These are phyloP conservation scores for Skeletonema marinoi DNA, from an alignment of 108 stramenopile genomes.

Conservation along the genomic window DNA sequence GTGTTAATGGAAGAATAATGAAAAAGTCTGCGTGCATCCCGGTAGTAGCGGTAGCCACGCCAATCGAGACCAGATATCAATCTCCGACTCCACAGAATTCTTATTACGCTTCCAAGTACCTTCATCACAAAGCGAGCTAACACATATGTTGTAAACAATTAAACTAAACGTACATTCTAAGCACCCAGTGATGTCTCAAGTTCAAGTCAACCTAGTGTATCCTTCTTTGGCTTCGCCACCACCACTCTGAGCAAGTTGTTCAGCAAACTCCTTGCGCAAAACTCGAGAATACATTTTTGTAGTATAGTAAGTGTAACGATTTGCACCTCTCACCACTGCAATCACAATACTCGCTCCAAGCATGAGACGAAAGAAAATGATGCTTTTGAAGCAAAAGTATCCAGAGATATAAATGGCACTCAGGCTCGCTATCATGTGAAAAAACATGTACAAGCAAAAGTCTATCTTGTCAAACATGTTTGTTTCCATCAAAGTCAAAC, in stretches of 20 bases:
- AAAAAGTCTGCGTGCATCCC: not conserved
- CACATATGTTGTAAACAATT: too few relatives aligned
- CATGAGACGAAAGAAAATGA: conserved; percentile 30
- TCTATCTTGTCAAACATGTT: conserved; percentile 59
- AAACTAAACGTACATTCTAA: not conserved
- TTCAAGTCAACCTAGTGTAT: not conserved
- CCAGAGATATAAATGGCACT: conserved; percentile 39
- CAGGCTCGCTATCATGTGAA: conserved; percentile 43
- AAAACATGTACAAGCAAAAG: conserved; percentile 57
- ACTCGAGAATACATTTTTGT: conserved; percentile 55
- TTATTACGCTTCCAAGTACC: too few relatives aligned
- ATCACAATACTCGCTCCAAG: conserved; percentile 12
- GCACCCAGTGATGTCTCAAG: not conserved
- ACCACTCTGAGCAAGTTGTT: not conserved
- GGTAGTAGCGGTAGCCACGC: not conserved
- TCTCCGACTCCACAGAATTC: too few relatives aligned
- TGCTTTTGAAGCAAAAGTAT: conserved; percentile 44
- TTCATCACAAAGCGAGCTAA: too few relatives aligned
- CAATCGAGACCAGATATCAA: not conserved
- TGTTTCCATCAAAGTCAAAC: conserved; percentile 50
- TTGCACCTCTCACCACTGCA: conserved; percentile 47
- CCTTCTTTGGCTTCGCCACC: not conserved
- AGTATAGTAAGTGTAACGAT: conserved; percentile 61
- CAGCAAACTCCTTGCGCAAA: conserved; percentile 41
- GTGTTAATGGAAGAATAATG: conserved; percentile 3